Conservation (phyloP, 192 early-diverging fungal species). For the Coemansia sp. region DNA sequence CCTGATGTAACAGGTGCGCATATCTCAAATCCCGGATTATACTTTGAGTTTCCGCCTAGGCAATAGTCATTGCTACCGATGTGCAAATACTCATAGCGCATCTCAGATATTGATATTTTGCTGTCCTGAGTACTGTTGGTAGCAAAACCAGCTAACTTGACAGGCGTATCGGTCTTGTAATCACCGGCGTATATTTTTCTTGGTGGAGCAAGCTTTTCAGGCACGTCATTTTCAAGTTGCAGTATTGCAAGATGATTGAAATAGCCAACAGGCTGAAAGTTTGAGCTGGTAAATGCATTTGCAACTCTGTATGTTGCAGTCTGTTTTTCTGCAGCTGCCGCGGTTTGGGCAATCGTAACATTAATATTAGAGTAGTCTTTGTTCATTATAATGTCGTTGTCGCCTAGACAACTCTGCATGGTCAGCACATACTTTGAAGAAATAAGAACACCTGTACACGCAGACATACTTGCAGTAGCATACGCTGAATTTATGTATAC, state of each 20-base stretch:
- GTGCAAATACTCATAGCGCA: slow-evolving; percentile 4
- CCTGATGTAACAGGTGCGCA: slow-evolving; percentile 1
- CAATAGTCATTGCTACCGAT: background rate
- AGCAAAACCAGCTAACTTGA: slow-evolving; percentile 4
- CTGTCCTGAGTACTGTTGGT: background rate
- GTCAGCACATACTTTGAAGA: slow-evolving; percentile 6
- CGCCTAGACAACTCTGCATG: background rate
- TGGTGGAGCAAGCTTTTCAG: background rate
- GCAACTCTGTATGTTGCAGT: background rate
- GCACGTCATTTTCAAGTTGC: slow-evolving; percentile 2
- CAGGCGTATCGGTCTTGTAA: background rate
- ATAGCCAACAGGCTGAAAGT: background rate
- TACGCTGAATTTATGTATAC: background rate
- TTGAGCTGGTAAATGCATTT: slow-evolving; percentile 5
- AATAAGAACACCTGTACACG: slow-evolving; percentile 3
- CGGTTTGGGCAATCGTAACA: slow-evolving; percentile 1
- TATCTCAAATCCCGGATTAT: background rate
- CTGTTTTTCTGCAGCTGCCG: background rate
- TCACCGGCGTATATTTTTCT: slow-evolving; percentile 6
- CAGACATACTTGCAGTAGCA: background rate
- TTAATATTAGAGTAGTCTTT: slow-evolving; percentile 1
- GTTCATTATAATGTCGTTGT: background rate
- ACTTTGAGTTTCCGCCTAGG: background rate
- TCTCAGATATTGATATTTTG: background rate
- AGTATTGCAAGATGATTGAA: background rate